Evolutionary conservation across 805 yeast species (phyloP).

Genomic region (Candida nitratophila): DNA sequence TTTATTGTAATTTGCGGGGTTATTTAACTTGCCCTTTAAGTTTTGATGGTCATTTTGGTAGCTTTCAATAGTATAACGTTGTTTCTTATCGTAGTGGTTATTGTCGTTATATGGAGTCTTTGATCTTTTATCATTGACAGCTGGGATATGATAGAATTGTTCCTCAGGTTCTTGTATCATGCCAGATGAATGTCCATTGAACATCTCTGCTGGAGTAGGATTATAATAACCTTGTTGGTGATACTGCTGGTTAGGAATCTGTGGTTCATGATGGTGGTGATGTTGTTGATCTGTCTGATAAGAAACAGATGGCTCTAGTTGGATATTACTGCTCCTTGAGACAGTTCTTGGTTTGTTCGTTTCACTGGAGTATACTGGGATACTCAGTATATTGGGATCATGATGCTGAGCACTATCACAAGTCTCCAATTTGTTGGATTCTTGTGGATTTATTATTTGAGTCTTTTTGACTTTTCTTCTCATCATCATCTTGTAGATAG

Average conservation of each 20-base stretch:
- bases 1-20: no score
- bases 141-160: neutral
- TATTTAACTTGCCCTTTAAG: no score
- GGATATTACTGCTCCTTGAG: neutral
- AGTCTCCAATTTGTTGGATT: no score
- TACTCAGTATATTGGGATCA: no score
- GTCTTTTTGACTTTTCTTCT: no score
- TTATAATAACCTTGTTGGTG: neutral
- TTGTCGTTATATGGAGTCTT: neutral
- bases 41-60: neutral
- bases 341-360: neutral
- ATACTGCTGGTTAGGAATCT: neutral
- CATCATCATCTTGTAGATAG: no score
- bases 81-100: no score
- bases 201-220: constrained; percentile 1
- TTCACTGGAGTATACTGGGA: no score
- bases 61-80: neutral
- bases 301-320: neutral
- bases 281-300: no score
- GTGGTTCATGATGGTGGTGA: no score
- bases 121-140: neutral
- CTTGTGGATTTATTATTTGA: no score
- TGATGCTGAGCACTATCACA: no score
- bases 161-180: neutral
- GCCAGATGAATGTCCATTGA: neutral